Base-by-base conservation (phyloP, 768 basidiomycete genomes). In the Cyclocybe aegerita region DNA sequence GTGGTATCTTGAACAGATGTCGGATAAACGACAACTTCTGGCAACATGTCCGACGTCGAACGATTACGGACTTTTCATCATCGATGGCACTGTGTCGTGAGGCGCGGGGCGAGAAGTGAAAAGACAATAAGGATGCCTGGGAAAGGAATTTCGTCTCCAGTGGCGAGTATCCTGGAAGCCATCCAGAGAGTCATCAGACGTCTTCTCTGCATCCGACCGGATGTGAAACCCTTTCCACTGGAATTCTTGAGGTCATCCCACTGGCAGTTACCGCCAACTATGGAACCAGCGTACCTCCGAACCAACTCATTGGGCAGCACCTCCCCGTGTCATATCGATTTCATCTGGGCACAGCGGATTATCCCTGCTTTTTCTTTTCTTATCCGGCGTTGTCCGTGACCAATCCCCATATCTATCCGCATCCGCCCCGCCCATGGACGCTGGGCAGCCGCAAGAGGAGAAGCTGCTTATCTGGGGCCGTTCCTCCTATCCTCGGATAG, bases 41-140 rank as follows among this genome's bases (percentile, higher is more conserved):
- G 59, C 54, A 63, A 62, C 66, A 67, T 66, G 64, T 66, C 65
- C 66, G 65, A 68, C 60, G 61, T 62, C 63, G 61, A 65, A 59
- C 23, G 23, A 23, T 23, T 23, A 23, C 23, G 23, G 2, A 1
- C 23, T 23, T 23, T 23, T 23, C 23, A 23, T 23, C 23, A 23
- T 23, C 23, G 23, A 23, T 23, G 23, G 23, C 23, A 23, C 23
- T 23, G 23, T 3, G 23, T 23, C 23, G 23, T 23, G 23, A 23
- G 23, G 23, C 23, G 23, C 23, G 23, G 23, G 23, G 23, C 23
- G 23, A 23, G 23, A 23, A 60, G 58, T 54, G 45, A 46, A 60
- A 60, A 65, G 62, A 66, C 65, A 68, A 68, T 68, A 68, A 66
- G 65, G 56, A 60, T 52, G 55, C 63, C 63, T 64, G 63, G 59